Conservation (phyloP, 164 flowering plant genomes). For the Houttuynia cordata region DNA sequence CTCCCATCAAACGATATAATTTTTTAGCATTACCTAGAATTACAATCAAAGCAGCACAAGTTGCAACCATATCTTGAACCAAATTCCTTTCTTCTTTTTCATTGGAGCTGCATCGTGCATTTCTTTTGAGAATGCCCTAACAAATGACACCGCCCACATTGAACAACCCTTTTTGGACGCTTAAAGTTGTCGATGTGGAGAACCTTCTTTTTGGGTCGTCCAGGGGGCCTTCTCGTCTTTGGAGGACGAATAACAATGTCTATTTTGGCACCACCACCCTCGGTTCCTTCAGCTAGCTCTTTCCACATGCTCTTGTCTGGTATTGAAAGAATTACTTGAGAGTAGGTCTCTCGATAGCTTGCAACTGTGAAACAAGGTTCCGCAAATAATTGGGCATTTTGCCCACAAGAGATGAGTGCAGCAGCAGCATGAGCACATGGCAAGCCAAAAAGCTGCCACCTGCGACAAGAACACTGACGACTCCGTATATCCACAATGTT, state of each 20-base stretch:
- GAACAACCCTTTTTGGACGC: constrained; percentile 71
- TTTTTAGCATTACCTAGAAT: background rate
- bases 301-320: constrained; percentile 60
- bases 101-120: constrained; percentile 17
- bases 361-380: constrained; percentile 47
- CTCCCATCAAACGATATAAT: background rate
- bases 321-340: constrained; percentile 32
- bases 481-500: constrained; percentile 47
- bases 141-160: constrained; percentile 90
- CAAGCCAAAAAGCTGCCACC: constrained; percentile 89
- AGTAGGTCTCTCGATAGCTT: constrained; percentile 41
- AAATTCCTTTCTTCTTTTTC: background rate
- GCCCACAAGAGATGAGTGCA: constrained; percentile 77
- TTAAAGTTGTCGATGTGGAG: constrained; percentile 60
- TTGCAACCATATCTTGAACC: background rate
- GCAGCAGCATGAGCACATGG: constrained; percentile 99
- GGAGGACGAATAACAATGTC: constrained; percentile 73
- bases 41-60: background rate
- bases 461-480: constrained; percentile 71
- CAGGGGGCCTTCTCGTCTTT: constrained; percentile 89
- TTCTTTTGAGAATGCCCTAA: constrained; percentile 96
- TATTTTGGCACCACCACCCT: constrained; percentile 57
- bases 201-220: constrained; percentile 90
- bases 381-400: constrained; percentile 40
- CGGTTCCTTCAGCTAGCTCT: constrained; percentile 54